Conservation (phyloP, 495 filamentous ascomycete species). For the Trichoderma parareesei region DNA sequence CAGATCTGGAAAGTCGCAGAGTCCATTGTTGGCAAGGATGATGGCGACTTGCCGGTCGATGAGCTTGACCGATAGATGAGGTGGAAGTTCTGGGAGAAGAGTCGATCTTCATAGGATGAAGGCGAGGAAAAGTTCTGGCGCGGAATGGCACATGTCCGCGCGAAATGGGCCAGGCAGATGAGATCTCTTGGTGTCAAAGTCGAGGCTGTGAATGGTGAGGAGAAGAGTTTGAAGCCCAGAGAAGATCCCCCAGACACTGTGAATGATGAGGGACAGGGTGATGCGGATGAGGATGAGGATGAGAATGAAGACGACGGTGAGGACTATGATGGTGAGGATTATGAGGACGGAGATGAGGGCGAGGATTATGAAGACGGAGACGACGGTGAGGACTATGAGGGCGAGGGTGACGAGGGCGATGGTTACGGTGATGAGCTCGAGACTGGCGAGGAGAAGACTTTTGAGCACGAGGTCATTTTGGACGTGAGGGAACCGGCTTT, state of each 20-base stretch:
- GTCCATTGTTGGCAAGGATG: slow-evolving; percentile 75
- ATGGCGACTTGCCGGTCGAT: slow-evolving; percentile 67
- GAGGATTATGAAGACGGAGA: too few relatives aligned
- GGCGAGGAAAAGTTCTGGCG: background rate
- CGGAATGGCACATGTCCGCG: background rate
- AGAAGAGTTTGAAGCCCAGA: background rate
- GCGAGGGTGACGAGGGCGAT: too few relatives aligned
- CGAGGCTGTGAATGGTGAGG: background rate
- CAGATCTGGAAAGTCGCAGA: slow-evolving; percentile 96
- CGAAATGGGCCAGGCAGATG: background rate
- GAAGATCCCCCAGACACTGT: background rate
- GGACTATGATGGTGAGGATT: background rate
- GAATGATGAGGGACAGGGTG: too few relatives aligned
- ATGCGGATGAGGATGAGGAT: background rate
- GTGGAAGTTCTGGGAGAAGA: slow-evolving; percentile 11
- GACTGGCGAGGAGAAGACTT: too few relatives aligned
- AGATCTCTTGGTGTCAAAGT: background rate
- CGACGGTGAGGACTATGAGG: too few relatives aligned
- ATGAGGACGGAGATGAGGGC: background rate
- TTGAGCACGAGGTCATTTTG: too few relatives aligned
- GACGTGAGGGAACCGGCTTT: too few relatives aligned
- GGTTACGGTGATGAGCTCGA: too few relatives aligned
- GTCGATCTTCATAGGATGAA: slow-evolving; percentile 9
- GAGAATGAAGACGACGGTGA: background rate
- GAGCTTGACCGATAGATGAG: slow-evolving; percentile 54